phyloP scores from a whole-genome alignment of 805 yeast genomes.

The Barnettozyma siamensis region DNA sequence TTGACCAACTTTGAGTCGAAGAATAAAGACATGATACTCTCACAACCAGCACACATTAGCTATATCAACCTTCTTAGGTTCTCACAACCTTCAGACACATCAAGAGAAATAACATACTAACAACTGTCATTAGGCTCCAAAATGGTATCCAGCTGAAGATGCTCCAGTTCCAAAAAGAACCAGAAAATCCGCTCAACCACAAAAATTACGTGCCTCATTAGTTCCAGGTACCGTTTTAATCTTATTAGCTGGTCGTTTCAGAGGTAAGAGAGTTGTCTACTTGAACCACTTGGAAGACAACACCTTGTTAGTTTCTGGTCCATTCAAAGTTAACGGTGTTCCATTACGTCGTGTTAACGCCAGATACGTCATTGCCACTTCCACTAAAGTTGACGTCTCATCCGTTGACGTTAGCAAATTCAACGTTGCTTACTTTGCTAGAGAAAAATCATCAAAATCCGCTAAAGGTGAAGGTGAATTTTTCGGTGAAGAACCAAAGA shows the following conservation, averaged over 20 bases:
- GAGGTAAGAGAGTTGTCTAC: slow-evolving; percentile 99
- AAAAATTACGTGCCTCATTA: slow-evolving; percentile 90
- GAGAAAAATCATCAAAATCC: slow-evolving; percentile 81
- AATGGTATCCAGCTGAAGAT: slow-evolving; percentile 93
- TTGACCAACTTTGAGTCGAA: too few species aligned
- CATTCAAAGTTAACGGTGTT: slow-evolving; percentile 99
- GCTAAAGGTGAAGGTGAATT: slow-evolving; percentile 89
- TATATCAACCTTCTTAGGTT: too few species aligned
- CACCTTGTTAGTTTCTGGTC: slow-evolving; percentile 96
- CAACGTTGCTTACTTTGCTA: slow-evolving; percentile 93
- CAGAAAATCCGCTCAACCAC: slow-evolving; percentile 90
- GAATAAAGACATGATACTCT: too few species aligned
- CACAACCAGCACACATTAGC: too few species aligned
- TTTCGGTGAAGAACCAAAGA: slow-evolving; percentile 74
- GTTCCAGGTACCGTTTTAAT: slow-evolving; percentile 98
- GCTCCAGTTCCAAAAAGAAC: slow-evolving; percentile 80
- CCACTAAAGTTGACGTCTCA: slow-evolving; percentile 79
- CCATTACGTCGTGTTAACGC: slow-evolving; percentile 99
- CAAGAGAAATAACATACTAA: slow-evolving; percentile 3
- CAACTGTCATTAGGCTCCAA: slow-evolving; percentile 51
- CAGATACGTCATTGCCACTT: slow-evolving; percentile 98
- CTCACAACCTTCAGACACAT: too few species aligned
- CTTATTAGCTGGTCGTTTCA: slow-evolving; percentile 98
- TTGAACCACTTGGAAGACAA: slow-evolving; percentile 96
- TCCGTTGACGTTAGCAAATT: slow-evolving; percentile 84